Evolutionary conservation across 2,329 filamentous ascomycete genomes (phyloP), one percentile per base, ranked within the genome.

Genomic region (Diaporthe batatas): DNA sequence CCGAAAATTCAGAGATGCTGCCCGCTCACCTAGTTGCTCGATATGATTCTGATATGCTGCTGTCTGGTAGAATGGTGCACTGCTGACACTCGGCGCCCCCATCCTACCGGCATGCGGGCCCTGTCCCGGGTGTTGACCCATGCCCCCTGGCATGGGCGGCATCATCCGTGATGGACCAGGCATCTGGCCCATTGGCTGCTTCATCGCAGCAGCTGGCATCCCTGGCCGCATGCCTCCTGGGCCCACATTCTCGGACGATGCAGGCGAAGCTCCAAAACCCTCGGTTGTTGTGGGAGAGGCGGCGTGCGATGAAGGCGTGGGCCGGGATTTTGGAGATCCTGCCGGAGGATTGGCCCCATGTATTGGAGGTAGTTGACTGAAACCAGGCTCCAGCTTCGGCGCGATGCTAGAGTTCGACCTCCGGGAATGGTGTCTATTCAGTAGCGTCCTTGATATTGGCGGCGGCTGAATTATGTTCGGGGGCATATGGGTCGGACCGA

Each of bases 31-130:
- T 83, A 98, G 91, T 87, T 98, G 94, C 83, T 97, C 94, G 83
- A 97, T 95, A 82, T 98, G 96, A 82, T 93, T 96, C 80, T 97
- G 94, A 84, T 97, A 98, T 2, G 86, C 85, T 23, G 94, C 93
- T 72, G 94, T 93, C 65, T 93, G 91, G 81, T 97, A 98, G 83
- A 93, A 97, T 69, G 87, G 81, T 64, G 86, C 81, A 58, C 84
- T 80, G 76, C 82, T 82, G 75, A 83, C 79, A 76, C 83, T 80
- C 79, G 77, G 68, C 55, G 75, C 71, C 76, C 72, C 69, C 57
- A 79, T 72, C 77, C 81, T 74, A 51, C 79, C 74, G 75, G 79
- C 75, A 78, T 82, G 77, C 10, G 74, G 36, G 0, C 49, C 68
- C 54, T 72, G 72, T 12, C 73, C 71, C 29, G 65, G 14, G n/a